Conservation (phyloP, 176 grass and related monocot species). For the Triticum monococcum region DNA sequence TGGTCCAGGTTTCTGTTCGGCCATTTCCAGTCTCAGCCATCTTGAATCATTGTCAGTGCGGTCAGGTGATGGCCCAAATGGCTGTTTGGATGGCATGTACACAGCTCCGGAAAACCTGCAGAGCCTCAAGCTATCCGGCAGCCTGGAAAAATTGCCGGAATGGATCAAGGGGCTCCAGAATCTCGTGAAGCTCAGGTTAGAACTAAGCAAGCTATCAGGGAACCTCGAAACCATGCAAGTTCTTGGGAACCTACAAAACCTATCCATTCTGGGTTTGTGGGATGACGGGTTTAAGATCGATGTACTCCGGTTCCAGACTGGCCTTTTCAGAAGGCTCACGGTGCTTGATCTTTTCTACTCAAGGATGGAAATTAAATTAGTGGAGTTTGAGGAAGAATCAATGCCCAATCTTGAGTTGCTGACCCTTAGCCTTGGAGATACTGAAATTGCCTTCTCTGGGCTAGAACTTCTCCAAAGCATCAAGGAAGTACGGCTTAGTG, state of each 20-base stretch:
- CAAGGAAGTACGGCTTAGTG: too few species aligned
- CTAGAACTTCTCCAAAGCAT: too few species aligned
- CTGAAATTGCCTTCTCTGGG: too few species aligned
- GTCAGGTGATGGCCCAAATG: background rate
- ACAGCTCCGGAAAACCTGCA: background rate
- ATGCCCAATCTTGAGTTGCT: background rate
- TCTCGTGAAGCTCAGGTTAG: background rate
- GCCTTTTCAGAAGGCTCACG: background rate
- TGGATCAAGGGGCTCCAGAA: background rate
- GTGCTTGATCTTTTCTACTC: background rate
- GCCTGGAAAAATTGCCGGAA: background rate
- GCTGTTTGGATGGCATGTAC: background rate
- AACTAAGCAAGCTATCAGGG: background rate
- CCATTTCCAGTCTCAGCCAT: background rate
- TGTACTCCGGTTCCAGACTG: background rate
- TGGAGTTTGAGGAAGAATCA: background rate
- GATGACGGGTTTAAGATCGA: rapidly evolving
- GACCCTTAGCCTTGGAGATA: background rate
- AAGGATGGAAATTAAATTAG: background rate
- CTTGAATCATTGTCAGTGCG: background rate
- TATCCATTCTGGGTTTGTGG: background rate
- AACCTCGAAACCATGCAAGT: background rate
- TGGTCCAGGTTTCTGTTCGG: background rate
- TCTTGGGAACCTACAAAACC: background rate
- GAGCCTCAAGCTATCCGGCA: background rate